These are phyloP conservation scores for Boletellus emodensis DNA, from an alignment of 768 basidiomycete species.

Conservation along the genomic window DNA sequence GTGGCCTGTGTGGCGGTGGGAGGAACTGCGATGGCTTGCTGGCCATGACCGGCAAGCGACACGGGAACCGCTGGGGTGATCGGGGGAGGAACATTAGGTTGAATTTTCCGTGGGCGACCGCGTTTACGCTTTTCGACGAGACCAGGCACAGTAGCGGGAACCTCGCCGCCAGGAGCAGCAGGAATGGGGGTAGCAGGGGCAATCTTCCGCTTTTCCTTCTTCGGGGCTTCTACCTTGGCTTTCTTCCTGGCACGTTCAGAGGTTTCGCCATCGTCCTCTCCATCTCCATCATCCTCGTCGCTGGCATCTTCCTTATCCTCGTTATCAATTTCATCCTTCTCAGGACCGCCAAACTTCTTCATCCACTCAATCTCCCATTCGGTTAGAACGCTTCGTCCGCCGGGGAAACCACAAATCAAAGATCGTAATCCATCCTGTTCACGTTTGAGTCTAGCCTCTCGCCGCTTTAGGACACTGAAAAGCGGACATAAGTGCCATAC, in stretches of 20 bases:
- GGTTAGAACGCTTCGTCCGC: constrained; percentile 62
- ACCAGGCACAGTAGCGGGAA: constrained; percentile 27
- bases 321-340: constrained; percentile 65
- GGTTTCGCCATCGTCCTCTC: constrained; percentile 36
- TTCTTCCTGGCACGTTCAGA: constrained; percentile 59
- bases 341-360: constrained; percentile 72
- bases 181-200: constrained; percentile 27
- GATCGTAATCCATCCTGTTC: constrained; percentile 75
- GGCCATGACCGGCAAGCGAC: constrained; percentile 12
- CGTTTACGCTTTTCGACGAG: constrained; percentile 77
- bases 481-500: constrained; percentile 4
- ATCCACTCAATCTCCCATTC: constrained; percentile 79
- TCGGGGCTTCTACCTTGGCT: constrained; percentile 42
- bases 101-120: constrained; percentile 74
- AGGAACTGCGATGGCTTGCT: constrained; percentile 13
- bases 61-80: constrained; percentile 25
- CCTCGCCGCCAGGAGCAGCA: constrained; percentile 17
- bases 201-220: constrained; percentile 42
- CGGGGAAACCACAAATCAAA: constrained; percentile 66
- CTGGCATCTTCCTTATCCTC: constrained; percentile 37
- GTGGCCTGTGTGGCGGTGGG: constrained; percentile 9
- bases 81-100: constrained; percentile 41
- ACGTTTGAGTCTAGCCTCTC: constrained; percentile 64
- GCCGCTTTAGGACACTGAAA: constrained; percentile 68
- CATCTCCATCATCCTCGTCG: constrained; percentile 42